Evolutionary conservation across 2,329 filamentous ascomycete species (phyloP), one percentile per base, ranked within the genome.

Genomic region (Talaromyces atroroseus): DNA sequence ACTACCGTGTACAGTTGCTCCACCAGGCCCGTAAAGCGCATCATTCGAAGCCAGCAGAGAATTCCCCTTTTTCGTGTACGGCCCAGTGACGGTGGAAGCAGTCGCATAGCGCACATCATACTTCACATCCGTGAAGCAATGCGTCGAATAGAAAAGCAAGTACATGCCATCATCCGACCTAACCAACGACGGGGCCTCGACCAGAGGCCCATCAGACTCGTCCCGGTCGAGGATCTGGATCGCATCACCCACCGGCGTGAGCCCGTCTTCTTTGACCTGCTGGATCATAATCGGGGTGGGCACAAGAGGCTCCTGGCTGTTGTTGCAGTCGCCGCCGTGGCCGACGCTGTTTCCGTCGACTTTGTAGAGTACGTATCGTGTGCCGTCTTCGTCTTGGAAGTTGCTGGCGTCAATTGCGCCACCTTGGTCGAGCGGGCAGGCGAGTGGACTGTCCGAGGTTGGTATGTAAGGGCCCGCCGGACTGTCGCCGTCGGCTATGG

Each of bases 301-400:
- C 7, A 69, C 64, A 2, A 70, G 59, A 0, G 72, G 72, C 1
- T 64, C 61, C n/a, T 70, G 56, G 59, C 77, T 80, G 58, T 77
- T 75, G 52, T 71, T 71, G 64, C 78, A 80, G 56, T 71, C 67
- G 1, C 78, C 78, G 38, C 76, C 76, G 68, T 87, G 87, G 32
- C 84, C 84, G 66, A 88, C 84, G 29, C 87, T 74, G 68, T 87
- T 87, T 38, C 84, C 84, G 67, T 88, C 85, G 24, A 87, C 74
- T 68, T 88, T 88, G 73, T 85, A 88, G 10, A 81, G 71, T 5
- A 88, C 75, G 64, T 85, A 88, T 5, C 78, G 76, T 32, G 68
- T 76, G 29, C 80, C 80, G 45, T 78, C 76, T 11, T 67, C 65
- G 63, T 88, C 84, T 11, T 71, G 63, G 68, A 86, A 87, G 3